Evolutionary conservation across 2,329 filamentous ascomycete genomes (phyloP), one percentile per base, ranked within the genome.

Genomic region (Alternaria sp.): DNA sequence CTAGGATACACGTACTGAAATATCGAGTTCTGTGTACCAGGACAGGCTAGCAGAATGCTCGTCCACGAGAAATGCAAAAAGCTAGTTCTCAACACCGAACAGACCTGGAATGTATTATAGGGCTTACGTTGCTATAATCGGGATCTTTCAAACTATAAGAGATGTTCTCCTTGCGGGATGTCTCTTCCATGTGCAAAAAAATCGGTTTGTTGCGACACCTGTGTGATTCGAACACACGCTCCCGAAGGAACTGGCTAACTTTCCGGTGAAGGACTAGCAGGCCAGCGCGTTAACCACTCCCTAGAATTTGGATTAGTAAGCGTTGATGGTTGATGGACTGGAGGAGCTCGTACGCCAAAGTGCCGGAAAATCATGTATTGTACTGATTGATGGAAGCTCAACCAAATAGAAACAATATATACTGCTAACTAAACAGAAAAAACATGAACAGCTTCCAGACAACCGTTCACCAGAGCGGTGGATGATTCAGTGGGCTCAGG

Each of bases 161-260:
- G 18, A 37, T n/a, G 33, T n/a, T 37, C 4, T 37, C 14, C 33
- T n/a, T 9, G 14, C 12, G 14, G 33, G 14, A 23, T 21, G 23
- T 12, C 3, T 1, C 4, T 1, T 10, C 3, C 8, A 18, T 4
- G 1, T 9, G 21, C 30, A 59, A 68, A 66, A 62, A 64, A 61
- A 50, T 25, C 41, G 45, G 23, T 55, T 63, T 53, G 21, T 11
- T 62, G 65, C 69, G 69, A 71, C 69, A 70, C 70, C 70, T 72
- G 70, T 68, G 70, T 68, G 70, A 72, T 72, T 72, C 70, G 70
- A 72, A 72, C 70, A 68, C 70, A 68, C 70, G 70, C 70, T 72
- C 70, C 70, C 70, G 70, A 72, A 71, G 70, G 70, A 72, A 72
- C 69, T 71, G 70, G 70, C 70, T 72, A 9, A 65, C 65, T 67